Evolutionary conservation across 2,329 filamentous ascomycete genomes (phyloP), one percentile per base, ranked within the genome.

Genomic region (Bipolaris zeicola): DNA sequence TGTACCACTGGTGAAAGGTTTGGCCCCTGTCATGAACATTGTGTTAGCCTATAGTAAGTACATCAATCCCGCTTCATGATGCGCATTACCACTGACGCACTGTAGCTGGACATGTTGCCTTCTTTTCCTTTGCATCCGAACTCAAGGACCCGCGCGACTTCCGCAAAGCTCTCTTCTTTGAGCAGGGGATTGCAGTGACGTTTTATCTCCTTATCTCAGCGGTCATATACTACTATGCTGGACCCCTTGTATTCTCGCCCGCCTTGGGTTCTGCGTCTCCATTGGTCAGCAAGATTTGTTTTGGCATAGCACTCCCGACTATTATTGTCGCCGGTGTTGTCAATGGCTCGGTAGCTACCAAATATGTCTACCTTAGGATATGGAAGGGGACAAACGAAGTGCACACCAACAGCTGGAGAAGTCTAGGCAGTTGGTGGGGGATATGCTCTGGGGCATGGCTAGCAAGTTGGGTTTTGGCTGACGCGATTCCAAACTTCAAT

Each of bases 301-400:
- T 86, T 75, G 87, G 86, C 22, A 79, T 91, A 57, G 88, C 88
- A 0, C 80, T 88, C 2, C 88, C 88, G 13, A 90, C 89, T 2
- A 90, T 91, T 55, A 78, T 91, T 45, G 85, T 91, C 47, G 86
- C 88, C 0, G 89, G 88, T 50, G 87, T 90, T 6, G 88, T 91
- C 60, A 87, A 89, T 68, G 87, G 84, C 11, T 85, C 88, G 57
- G 84, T 90, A 1, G 86, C 86, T 2, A 81, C 81, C 52, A 89
- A 89, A 67, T 88, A 88, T 64, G 78, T 89, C 55, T 91, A 89
- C 66, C 76, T 85, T 3, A 83, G 88, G 28, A 70, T 87, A 6
- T 89, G 89, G 77, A 77, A 81, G 18, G 82, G 84, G 57, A 87
- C 83, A 6, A 81, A 84, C 64, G 62, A 69, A 11, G 63, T 66